A percentile compares a stretch with the other conserved stretches of the same genome.
Evolutionary conservation across 2,329 filamentous ascomycete species (phyloP).

Genomic region (Lecanosticta acicola): DNA sequence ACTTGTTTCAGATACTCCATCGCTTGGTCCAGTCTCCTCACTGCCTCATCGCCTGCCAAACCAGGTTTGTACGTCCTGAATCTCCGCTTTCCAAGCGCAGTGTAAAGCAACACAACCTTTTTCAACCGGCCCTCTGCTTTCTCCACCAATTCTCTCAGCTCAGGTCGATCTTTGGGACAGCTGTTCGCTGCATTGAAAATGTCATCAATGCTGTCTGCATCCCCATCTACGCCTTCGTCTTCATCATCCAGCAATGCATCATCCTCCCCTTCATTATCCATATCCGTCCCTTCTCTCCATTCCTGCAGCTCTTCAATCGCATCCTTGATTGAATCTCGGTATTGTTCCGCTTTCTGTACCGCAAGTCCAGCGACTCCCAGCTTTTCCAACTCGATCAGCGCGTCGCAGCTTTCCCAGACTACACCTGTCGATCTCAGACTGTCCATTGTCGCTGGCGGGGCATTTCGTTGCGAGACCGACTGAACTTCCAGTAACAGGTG

Average conservation of each 20-base stretch:
- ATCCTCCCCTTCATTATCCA: slow-evolving; percentile 36
- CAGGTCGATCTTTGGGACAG: slow-evolving; percentile 59
- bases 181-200: slow-evolving; percentile 58
- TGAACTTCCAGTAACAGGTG: slow-evolving; percentile 58
- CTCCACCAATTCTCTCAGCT: slow-evolving; percentile 63
- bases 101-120: slow-evolving; percentile 62
- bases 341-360: slow-evolving; percentile 65
- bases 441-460: slow-evolving; percentile 42
- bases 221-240: slow-evolving; percentile 37
- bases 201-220: slow-evolving; percentile 56
- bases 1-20: slow-evolving; percentile 54
- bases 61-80: slow-evolving; percentile 43
- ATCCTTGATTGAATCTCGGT: slow-evolving; percentile 70
- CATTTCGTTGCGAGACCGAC: slow-evolving; percentile 43
- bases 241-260: slow-evolving; percentile 35
- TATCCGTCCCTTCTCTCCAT: slow-evolving; percentile 64
- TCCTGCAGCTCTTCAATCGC: slow-evolving; percentile 80
- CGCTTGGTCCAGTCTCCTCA: slow-evolving; percentile 47
- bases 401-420: slow-evolving; percentile 79
- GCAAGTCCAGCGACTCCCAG: slow-evolving; percentile 66
- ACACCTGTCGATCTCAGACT: slow-evolving; percentile 63
- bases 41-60: slow-evolving; percentile 6
- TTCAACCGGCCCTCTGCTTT: slow-evolving; percentile 59
- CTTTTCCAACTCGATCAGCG: slow-evolving; percentile 57
- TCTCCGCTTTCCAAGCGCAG: slow-evolving; percentile 63